Percentiles rank a stretch among this genome's conserved stretches.
Evolutionary conservation across 1,139 yeast genomes (phyloP).

Genomic region (Kluyveromyces marxianus): DNA sequence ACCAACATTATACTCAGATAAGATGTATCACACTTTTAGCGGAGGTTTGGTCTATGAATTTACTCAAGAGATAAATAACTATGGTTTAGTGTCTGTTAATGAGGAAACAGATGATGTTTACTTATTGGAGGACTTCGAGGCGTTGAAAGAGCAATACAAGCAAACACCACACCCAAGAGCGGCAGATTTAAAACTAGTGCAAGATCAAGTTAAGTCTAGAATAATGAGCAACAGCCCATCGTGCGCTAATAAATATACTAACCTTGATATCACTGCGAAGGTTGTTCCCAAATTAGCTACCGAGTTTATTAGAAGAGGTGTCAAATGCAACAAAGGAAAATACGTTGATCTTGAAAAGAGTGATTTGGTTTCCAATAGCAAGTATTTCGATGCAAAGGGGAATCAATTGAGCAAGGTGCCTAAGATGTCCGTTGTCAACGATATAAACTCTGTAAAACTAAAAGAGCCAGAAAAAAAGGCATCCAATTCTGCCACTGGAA

Average conservation of each 20-base stretch:
- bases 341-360: constrained; percentile 38
- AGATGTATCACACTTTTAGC: constrained; percentile 75
- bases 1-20: constrained; percentile 55
- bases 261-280: constrained; percentile 43
- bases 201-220: constrained; percentile 4
- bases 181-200: constrained; percentile 7
- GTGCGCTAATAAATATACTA: constrained; percentile 43
- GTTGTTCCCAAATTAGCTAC: constrained; percentile 44
- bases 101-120: constrained; percentile 45
- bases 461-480: neutral
- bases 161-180: constrained; percentile 28
- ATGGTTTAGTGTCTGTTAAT: constrained; percentile 70
- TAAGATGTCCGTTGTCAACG: constrained; percentile 5
- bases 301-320: constrained; percentile 43
- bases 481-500: neutral
- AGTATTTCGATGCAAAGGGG: constrained; percentile 18
- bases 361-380: constrained; percentile 12
- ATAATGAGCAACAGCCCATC: constrained; percentile 7
- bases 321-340: constrained; percentile 38
- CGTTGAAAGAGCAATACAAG: constrained; percentile 44
- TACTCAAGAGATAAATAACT: constrained; percentile 80
- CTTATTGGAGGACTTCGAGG: constrained; percentile 46
- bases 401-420: constrained; percentile 2
- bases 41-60: constrained; percentile 94
- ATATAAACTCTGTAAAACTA: neutral